Base-by-base conservation (phyloP, 2,329 filamentous ascomycete genomes). In the Xylaria sp. region DNA sequence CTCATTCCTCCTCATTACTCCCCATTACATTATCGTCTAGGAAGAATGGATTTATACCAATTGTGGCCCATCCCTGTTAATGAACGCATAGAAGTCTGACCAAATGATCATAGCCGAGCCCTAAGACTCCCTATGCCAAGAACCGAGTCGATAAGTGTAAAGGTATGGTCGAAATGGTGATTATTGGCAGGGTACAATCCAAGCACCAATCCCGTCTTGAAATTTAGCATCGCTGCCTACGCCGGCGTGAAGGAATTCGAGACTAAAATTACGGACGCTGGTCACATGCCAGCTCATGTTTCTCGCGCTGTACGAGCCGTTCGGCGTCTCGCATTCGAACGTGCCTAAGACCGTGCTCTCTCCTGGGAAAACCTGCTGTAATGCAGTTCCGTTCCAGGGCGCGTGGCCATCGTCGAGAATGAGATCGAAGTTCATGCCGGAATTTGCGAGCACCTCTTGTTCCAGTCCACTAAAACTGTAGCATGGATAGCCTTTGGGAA, bases 401-500 rank as follows among this genome's bases (percentile, higher is more conserved):
- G 71, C 61, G 18, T 69, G 55, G 40, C 63, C 72, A 37, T 72
- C 69, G 50, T 75, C 72, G 1, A 65, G 25, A 18, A 66, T 63
- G 25, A 76, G 73, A 16, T 71, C 60, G 65, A 77, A 75, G 29
- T 69, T 71, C 75, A 78, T 78, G 16, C 77, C 77, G 0, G 77
- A 78, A 47, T 77, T 67, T 8, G 73, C 40, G 8, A 74, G 63
- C 18, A 74, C 51, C 65, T 78, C 77, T 63, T 78, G 77, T 67
- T 78, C 77, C 12, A 77, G 29, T 12, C 77, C 77, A 42, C 75
- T 78, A 61, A 77, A 78, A 59, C 47, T 44, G 64, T 77, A 79
- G 69, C 78, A 79, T 18, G 78, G 78, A 63, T 79, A 79, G 35
- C 73, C 77, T 23, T 71, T 25, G 4, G 77, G 74, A 13, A 79